A percentile compares a stretch with the other conserved stretches of the same genome.
phyloP scores from a whole-genome alignment of 441 rosid species.

The Mallotus japonicus region DNA sequence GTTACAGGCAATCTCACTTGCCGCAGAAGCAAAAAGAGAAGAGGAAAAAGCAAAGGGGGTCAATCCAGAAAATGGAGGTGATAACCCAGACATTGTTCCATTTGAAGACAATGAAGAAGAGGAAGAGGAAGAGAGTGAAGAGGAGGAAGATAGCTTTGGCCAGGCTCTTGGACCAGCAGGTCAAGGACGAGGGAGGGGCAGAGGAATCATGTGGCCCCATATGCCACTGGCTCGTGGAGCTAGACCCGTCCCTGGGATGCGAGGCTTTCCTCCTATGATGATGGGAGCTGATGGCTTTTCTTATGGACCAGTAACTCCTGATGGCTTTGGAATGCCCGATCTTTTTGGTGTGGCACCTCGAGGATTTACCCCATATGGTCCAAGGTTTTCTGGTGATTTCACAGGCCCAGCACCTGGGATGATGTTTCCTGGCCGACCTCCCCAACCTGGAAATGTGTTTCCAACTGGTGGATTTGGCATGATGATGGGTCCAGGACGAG shows the following conservation, averaged over 20 bases:
- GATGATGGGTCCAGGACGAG: conserved; percentile 92
- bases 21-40: conserved; percentile 92
- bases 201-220: conserved; percentile 97
- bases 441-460: conserved; percentile 70
- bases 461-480: conserved; percentile 85
- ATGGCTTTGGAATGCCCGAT: conserved; percentile 86
- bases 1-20: conserved; percentile 72
- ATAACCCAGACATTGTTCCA: conserved; percentile 96
- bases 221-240: conserved; percentile 81
- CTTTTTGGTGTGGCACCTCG: conserved; percentile 77
- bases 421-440: conserved; percentile 97
- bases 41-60: conserved; percentile 98
- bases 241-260: conserved; percentile 84
- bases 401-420: conserved; percentile 71
- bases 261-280: conserved; percentile 83
- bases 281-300: conserved; percentile 82
- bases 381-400: conserved; percentile 89
- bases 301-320: conserved; percentile 62
- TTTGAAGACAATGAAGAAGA: conserved; percentile 99
- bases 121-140: conserved; percentile 87
- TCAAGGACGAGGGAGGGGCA: conserved; percentile 88
- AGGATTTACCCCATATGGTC: conserved; percentile 77
- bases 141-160: conserved; percentile 67
- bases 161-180: conserved; percentile 38
- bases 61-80: conserved; percentile 66